A percentile compares a stretch with the other conserved stretches of the same genome.
Evolutionary conservation across 768 basidiomycete genomes (phyloP).

Genomic region (Termitomyces sp.): DNA sequence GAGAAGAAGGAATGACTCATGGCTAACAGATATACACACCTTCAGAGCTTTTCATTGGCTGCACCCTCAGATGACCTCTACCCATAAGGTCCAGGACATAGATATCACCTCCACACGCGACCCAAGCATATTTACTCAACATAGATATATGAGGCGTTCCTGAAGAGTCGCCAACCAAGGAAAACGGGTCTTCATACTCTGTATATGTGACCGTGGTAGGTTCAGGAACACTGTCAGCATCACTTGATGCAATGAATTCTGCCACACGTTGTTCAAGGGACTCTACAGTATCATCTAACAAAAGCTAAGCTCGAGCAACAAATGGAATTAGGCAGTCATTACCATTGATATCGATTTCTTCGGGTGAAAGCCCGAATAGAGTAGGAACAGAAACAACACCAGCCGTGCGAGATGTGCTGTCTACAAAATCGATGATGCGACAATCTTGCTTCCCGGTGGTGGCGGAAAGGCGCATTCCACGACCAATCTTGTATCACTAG

Average conservation of each 20-base stretch:
- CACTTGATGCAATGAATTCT: slow-evolving; percentile 19
- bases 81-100: slow-evolving; percentile 76
- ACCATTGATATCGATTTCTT: slow-evolving; percentile 59
- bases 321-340: background rate
- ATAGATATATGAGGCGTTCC: slow-evolving; percentile 48
- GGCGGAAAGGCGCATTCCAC: slow-evolving; percentile 86
- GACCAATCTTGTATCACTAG: slow-evolving; percentile 61
- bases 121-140: slow-evolving; percentile 67
- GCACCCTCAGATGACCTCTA: slow-evolving; percentile 62
- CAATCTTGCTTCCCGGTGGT: slow-evolving; percentile 78
- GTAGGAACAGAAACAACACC: slow-evolving; percentile 79
- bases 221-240: slow-evolving; percentile 34
- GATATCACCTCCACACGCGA: slow-evolving; percentile 64
- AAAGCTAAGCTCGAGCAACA: slow-evolving; percentile 1
- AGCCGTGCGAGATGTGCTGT: slow-evolving; percentile 57
- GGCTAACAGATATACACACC: slow-evolving; percentile 17
- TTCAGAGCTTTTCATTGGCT: slow-evolving; percentile 32
- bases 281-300: slow-evolving; percentile 45
- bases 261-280: slow-evolving; percentile 37
- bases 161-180: slow-evolving; percentile 41
- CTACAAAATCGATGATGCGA: slow-evolving; percentile 88
- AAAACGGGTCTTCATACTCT: slow-evolving; percentile 74
- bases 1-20: background rate
- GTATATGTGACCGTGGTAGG: slow-evolving; percentile 65
- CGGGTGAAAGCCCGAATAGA: slow-evolving; percentile 80